Evolutionary conservation across 306 rosid genomes (phyloP).

Genomic region (Ammopiptanthus mongolicus): DNA sequence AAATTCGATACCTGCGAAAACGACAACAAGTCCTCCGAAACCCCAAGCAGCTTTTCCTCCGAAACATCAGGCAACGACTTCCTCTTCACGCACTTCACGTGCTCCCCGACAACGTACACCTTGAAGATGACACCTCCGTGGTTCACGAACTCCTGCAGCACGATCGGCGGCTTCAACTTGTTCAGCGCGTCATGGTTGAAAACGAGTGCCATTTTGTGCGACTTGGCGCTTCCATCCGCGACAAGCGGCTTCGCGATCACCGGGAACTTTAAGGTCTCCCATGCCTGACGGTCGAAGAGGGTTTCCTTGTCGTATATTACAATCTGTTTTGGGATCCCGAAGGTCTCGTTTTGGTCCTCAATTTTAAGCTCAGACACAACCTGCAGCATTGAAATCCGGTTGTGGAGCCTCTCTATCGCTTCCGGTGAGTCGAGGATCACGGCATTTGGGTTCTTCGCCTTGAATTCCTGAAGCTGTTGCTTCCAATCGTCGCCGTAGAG

Average conservation of each 20-base stretch:
- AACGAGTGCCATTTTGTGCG: slow-evolving; percentile 83
- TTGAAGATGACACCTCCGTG: slow-evolving; percentile 93
- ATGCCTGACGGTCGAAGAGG: slow-evolving; percentile 46
- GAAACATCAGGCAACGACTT: slow-evolving; percentile 86
- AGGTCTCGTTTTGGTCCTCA: slow-evolving; percentile 47
- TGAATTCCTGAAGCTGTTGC: slow-evolving; percentile 44
- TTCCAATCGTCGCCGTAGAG: slow-evolving; percentile 74
- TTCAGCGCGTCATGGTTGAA: slow-evolving; percentile 55
- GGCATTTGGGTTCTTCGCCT: slow-evolving; percentile 49
- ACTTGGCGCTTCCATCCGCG: slow-evolving; percentile 87
- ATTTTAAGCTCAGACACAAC: slow-evolving; percentile 73
- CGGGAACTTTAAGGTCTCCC: slow-evolving; percentile 75
- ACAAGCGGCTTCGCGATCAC: slow-evolving; percentile 81
- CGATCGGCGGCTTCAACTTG: slow-evolving; percentile 77
- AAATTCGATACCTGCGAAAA: slow-evolving; percentile 85
- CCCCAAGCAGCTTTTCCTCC: slow-evolving; percentile 48
- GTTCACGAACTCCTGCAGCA: slow-evolving; percentile 82
- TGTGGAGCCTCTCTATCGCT: slow-evolving; percentile 76
- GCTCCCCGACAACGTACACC: slow-evolving; percentile 76
- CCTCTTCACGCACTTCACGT: slow-evolving; percentile 76
- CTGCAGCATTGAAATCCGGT: slow-evolving; percentile 91
- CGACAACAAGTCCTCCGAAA: slow-evolving; percentile 52
- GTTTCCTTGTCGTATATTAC: slow-evolving; percentile 76
- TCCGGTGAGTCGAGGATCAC: slow-evolving; percentile 66
- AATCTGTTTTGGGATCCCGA: slow-evolving; percentile 90